Evolutionary conservation across 1,284 basidiomycete genomes (phyloP).

Genomic region (Kalmanozyma brasiliensis): DNA sequence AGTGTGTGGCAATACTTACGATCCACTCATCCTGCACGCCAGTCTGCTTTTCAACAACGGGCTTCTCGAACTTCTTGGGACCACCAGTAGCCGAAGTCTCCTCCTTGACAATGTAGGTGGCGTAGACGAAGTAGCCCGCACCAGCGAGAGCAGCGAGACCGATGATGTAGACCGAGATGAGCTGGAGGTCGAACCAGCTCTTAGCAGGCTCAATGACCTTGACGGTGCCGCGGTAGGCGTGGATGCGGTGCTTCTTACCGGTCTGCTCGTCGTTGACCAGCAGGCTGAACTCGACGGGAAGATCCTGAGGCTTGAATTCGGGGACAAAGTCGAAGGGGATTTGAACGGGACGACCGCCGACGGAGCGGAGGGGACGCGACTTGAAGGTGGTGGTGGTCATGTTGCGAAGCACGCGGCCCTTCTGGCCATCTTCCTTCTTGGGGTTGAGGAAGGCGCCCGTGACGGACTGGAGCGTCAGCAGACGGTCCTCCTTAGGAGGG

Average conservation of each 20-base stretch:
- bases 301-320: conserved; percentile 65
- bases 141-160: conserved; percentile 35
- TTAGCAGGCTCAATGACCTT: conserved; percentile 64
- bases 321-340: conserved; percentile 65
- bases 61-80: conserved; percentile 52
- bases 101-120: conserved; percentile 41
- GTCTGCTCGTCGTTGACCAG: conserved; percentile 61
- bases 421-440: conserved; percentile 58
- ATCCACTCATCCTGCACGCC: conserved; percentile 50
- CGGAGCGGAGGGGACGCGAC: conserved; percentile 52
- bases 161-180: conserved; percentile 60
- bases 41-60: conserved; percentile 18
- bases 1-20: conserved; percentile 19
- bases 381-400: conserved; percentile 64
- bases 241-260: conserved; percentile 60
- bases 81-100: conserved; percentile 22
- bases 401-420: conserved; percentile 63
- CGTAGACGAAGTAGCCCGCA: conserved; percentile 43
- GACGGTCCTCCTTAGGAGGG: conserved; percentile 57
- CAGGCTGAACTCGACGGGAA: conserved; percentile 60
- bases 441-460: conserved; percentile 66
- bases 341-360: conserved; percentile 56
- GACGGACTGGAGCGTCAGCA: conserved; percentile 57
- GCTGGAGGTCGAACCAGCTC: conserved; percentile 63
- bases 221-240: conserved; percentile 60